phyloP scores from a whole-genome alignment of 768 basidiomycete species.

The Leccinum imitatum region DNA sequence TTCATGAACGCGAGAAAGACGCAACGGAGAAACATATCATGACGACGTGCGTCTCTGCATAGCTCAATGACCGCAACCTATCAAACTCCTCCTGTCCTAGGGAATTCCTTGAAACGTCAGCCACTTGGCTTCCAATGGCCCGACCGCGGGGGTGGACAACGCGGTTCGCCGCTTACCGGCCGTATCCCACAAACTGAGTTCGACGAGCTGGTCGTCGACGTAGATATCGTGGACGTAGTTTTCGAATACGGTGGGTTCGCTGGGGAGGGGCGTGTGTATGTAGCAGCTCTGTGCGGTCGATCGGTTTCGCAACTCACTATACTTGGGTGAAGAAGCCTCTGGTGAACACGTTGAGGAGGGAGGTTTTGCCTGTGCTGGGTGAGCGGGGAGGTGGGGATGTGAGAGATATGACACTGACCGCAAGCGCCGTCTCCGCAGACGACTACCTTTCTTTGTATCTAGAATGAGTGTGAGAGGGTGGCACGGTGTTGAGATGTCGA shows the following conservation, averaged over 20 bases:
- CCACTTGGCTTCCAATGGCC: background rate
- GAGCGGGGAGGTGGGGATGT: constrained; percentile 8
- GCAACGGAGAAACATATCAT: constrained; percentile 93
- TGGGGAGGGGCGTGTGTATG: constrained; percentile 25
- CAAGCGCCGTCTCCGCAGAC: constrained; percentile 98
- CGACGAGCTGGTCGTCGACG: constrained; percentile 85
- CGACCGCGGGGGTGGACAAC: background rate
- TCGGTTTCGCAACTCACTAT: constrained; percentile 57
- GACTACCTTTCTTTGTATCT: constrained; percentile 66
- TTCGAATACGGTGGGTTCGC: constrained; percentile 95
- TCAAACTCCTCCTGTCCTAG: constrained; percentile 96
- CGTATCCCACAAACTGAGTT: constrained; percentile 96
- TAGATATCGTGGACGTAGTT: constrained; percentile 92
- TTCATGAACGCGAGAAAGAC: constrained; percentile 19
- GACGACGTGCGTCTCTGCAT: constrained; percentile 94
- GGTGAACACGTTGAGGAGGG: constrained; percentile 84
- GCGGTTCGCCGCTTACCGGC: constrained; percentile 63
- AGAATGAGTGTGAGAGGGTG: constrained; percentile 1
- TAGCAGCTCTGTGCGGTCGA: background rate
- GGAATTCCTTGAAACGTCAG: constrained; percentile 33
- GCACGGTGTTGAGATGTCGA: constrained; percentile 5
- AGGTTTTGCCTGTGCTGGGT: constrained; percentile 64
- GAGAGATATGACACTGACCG: constrained; percentile 43
- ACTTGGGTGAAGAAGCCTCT: constrained; percentile 93
- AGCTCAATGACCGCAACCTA: constrained; percentile 87